Conservation (phyloP, 768 basidiomycete genomes). For the Phylloporus sp. region DNA sequence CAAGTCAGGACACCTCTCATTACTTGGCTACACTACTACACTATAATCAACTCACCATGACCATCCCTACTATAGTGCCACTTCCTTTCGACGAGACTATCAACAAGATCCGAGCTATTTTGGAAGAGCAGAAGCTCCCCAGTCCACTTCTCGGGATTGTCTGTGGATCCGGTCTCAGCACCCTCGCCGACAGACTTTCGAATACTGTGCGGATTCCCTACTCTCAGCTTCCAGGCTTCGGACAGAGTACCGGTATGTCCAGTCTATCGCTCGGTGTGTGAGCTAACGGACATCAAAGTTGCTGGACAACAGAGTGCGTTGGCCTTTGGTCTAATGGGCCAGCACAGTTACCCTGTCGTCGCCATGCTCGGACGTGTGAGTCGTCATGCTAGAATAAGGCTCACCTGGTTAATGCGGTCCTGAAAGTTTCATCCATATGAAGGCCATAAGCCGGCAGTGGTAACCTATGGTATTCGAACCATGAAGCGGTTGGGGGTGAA, state of each 20-base stretch:
- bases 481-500: constrained; percentile 77
- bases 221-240: constrained; percentile 66
- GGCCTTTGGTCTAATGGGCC: constrained; percentile 76
- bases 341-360: constrained; percentile 70
- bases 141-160: constrained; percentile 76
- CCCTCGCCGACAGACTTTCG: constrained; percentile 59
- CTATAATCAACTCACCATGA: constrained; percentile 1
- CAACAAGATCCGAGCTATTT: constrained; percentile 26
- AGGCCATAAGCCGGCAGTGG: constrained; percentile 65
- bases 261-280: background rate
- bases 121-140: constrained; percentile 34
- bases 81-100: constrained; percentile 28
- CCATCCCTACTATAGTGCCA: constrained; percentile 2
- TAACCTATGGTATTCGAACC: constrained; percentile 74
- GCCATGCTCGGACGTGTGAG: constrained; percentile 85
- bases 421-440: constrained; percentile 82
- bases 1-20: too few relatives aligned
- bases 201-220: constrained; percentile 64
- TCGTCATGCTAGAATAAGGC: constrained; percentile 1
- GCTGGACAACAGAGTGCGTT: constrained; percentile 76
- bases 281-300: constrained; percentile 40
- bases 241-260: constrained; percentile 65
- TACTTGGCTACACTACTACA: background rate
- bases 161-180: constrained; percentile 82
- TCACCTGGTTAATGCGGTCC: constrained; percentile 5